Base-by-base conservation (phyloP, 2,329 filamentous ascomycete genomes). In the Calonectria crousiana region DNA sequence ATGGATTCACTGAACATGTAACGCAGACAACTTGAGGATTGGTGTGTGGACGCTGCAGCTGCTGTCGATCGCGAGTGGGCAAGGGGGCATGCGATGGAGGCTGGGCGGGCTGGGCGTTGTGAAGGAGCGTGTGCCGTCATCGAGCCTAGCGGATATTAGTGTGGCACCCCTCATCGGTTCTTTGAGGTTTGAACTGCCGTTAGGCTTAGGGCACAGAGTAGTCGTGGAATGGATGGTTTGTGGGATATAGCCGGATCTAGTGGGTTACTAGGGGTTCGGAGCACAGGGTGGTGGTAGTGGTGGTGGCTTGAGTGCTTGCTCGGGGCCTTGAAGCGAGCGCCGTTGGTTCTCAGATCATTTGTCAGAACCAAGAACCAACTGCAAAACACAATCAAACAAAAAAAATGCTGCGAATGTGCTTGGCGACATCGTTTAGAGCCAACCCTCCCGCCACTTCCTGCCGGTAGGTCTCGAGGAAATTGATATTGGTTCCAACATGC, bases 1-100 rank as follows among this genome's bases (percentile, higher is more conserved):
- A 53, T 56, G 26, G 69, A 62, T 64, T 53, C 67, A 44, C 65
- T 62, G 52, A 44, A 64, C 60, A 47, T 64, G 60, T 20, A 64
- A 64, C 60, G 60, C 60, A 64, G 36, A 16, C 14, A 36, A 64
- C 51, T 44, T 32, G 60, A 64, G 36, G n/a, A 41, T 16, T n/a
- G n/a, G 36, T 38, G 30, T 44, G 47, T 47, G 16, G 26, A 32
- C 56, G 71, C 60, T 53, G 67, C 58, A 71, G 41, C 66, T 62
- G 58, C 47, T 16, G 69, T 69, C 73, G 73, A 74, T 74, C 73
- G 26, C 38, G 26, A 20, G 65, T 70, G 67, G 72, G 56, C 56
- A 26, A 28, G 51, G 52, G 41, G 67, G 32, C 38, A 23, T 18
- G 44, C 51, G 49, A 38, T 58, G 58, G 34, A 16, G 44, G 49